Evolutionary conservation across 169 alveolate species (phyloP), one percentile per base, ranked within the genome.

Genomic region (Eimeria necatrix): DNA sequence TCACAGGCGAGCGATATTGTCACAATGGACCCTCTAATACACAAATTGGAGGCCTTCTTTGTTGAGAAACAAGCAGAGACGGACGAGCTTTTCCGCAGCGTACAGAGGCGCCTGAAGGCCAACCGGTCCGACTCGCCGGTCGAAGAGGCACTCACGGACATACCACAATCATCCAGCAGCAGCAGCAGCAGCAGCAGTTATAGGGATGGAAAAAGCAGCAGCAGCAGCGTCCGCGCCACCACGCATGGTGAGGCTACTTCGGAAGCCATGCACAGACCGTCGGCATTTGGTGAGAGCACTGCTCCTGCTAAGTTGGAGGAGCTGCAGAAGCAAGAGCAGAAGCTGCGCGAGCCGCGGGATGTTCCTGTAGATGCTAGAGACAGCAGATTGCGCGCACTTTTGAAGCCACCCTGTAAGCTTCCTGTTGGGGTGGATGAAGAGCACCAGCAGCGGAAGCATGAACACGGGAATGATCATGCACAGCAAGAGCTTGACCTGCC

Each of bases 1-100:
- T 18, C 49, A 0, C 88, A 89, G 94, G 86, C 94, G 3, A 51
- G 88, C 64, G 94, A 89, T 49, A 89, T 89, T 24, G 80, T 89
- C 12, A 89, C 88, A 1, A 14, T 78, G 16, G 94, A 49, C 48
- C 94, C 94, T 22, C 74, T 89, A 12, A 53, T 73, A 16, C 49
- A 89, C 20, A 78, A 26, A 14, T n/a, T 89, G 61, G 68, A n/a
- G 46, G 51, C 73, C n/a, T 76, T 78, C 20, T 89, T 76, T 49
- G 88, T 61, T 3, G 88, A 71, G 76, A 71, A 70, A 80, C 94
- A 89, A 61, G 49, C 74, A 12, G 94, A 89, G 64, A 52, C 84
- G 22, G 84, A 89, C 64, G 53, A 60, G 60, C 83, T 89, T 49
- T 89, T 89, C 80, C 90, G 70, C 56, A 81, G 53, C 53, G 90